phyloP scores from a whole-genome alignment of 345 rosid species.

The Corchorus olitorius region DNA sequence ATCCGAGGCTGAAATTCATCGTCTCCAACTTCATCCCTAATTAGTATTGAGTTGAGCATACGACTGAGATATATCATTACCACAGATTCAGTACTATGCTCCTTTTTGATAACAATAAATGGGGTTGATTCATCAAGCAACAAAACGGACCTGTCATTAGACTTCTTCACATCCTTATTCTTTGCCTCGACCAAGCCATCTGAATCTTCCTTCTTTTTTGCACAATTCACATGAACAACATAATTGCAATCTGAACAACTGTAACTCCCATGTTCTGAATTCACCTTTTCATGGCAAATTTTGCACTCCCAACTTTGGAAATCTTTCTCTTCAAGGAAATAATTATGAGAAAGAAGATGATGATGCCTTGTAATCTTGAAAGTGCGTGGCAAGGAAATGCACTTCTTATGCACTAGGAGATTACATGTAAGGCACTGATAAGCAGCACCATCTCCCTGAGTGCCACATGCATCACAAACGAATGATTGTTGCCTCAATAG shows the following conservation, averaged over 20 bases:
- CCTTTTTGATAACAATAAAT: background rate
- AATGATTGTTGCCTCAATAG: background rate
- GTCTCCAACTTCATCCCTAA: no score
- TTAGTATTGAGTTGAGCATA: no score
- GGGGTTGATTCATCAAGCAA: no score
- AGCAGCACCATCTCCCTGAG: background rate
- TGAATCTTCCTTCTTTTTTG: background rate
- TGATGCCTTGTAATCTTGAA: conserved; percentile 18
- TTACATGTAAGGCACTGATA: background rate
- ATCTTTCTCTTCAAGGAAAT: conserved; percentile 9
- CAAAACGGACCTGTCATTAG: no score
- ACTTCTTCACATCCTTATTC: no score
- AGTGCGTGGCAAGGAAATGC: background rate
- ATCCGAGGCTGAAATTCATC: no score
- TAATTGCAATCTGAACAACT: conserved; percentile 16
- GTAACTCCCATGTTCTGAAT: conserved; percentile 23
- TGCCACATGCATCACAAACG: conserved; percentile 30
- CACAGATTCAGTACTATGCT: no score
- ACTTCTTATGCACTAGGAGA: background rate
- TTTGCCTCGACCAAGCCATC: no score
- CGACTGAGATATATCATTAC: no score
- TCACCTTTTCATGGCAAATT: conserved; percentile 20
- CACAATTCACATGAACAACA: conserved; percentile 25
- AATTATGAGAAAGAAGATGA: background rate
- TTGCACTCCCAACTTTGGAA: background rate